phyloP scores from a whole-genome alignment of 208 protist species.

The Porcisia hertigi region DNA sequence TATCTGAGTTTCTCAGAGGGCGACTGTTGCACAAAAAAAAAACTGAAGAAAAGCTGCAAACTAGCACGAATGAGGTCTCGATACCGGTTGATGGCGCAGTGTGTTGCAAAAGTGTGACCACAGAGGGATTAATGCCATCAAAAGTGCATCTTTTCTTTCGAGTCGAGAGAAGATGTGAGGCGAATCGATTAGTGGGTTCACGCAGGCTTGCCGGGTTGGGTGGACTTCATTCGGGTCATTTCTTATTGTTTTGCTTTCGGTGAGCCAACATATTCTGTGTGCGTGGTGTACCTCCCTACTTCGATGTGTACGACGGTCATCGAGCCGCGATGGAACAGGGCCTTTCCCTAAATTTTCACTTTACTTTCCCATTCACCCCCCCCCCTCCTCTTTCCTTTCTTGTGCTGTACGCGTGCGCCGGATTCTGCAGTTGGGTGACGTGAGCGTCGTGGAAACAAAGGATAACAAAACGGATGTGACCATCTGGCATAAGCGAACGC shows the following conservation, averaged over 20 bases:
- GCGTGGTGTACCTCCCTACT: neutral
- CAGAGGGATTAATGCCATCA: neutral
- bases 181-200: neutral
- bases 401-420: neutral
- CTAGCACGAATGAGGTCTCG: neutral
- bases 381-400: neutral
- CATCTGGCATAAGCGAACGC: neutral
- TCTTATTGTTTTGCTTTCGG: neutral
- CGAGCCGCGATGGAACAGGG: neutral
- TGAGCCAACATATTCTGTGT: neutral
- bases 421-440: neutral
- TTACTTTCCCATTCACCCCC: neutral
- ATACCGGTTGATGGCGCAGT: neutral
- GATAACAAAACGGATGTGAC: neutral
- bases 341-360: too few species aligned
- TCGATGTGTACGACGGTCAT: neutral
- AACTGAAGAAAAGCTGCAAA: neutral
- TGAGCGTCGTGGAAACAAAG: neutral
- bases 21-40: neutral
- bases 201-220: neutral
- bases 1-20: neutral
- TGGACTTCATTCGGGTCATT: neutral
- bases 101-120: neutral
- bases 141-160: neutral
- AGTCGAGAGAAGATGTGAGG: neutral